Evolutionary conservation across 179 eudicot genomes (phyloP), one percentile per base, ranked within the genome.

Genomic region (Sideroxylon spinosum): DNA sequence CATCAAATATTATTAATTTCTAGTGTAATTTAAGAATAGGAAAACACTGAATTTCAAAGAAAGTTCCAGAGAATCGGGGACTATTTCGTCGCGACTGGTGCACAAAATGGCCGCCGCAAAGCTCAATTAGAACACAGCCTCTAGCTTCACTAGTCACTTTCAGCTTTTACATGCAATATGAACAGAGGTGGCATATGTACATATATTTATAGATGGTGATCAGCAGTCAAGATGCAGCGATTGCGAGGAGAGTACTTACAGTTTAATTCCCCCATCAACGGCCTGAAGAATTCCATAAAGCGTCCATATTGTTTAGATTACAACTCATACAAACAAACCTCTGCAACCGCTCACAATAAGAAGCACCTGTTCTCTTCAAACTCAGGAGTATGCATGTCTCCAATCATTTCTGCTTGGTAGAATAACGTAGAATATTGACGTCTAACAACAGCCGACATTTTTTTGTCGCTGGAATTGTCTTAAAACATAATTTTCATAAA

Each of bases 271-370:
- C 52, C 76, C 76, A 57, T 78, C 85, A 80, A 73, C 81, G 48
- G 70, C 80, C 79, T 84, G 88, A 80, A 91, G 88, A 77, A 89
- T 73, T 68, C 83, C 86, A 70, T 85, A 88, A 78, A 76, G 86
- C 84, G 82, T 87, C 96, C 26, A 84, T 85, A 80, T 91, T 89
- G 81, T 89, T 88, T 44, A 62, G 76, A 63, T 87, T 83, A 82
- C 96, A 93, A 78, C 80, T 76, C 50, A 91, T 91, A 78, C 96
- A 89, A 60, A 86, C 48, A 66, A 9, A 7, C 13, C 3, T 88
- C 87, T 91, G 92, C 87, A 91, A 78, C 82, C 87, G 88, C 60
- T 93, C 91, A 72, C 89, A 85, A 68, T 37, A 85, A 67, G 85
- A 79, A 76, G 90, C 86, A 37, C 44, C 3, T 6, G 44, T 37